Evolutionary conservation across 371 early-diverging fungal genomes (phyloP).

Genomic region (Mortierella sp.): DNA sequence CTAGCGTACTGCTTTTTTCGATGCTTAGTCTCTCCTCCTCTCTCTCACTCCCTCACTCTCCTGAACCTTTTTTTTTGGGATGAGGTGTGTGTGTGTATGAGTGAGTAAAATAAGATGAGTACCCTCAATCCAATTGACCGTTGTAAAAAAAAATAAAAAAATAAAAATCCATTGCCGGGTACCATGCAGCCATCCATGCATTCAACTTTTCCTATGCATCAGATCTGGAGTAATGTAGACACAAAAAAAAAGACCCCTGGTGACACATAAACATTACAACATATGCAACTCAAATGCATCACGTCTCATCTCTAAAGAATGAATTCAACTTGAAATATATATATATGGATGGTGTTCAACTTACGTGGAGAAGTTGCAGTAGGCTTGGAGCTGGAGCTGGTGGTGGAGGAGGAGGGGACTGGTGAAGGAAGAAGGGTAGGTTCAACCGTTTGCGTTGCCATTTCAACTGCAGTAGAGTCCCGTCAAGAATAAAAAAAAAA

Average conservation of each 20-base stretch:
- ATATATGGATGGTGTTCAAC: neutral
- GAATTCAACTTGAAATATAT: too few relatives aligned
- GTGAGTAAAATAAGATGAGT: neutral
- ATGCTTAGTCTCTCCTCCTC: too few relatives aligned
- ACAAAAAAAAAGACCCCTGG: neutral
- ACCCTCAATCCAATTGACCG: conserved; percentile 1
- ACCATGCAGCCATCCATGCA: too few relatives aligned
- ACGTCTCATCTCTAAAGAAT: neutral
- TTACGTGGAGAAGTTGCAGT: neutral
- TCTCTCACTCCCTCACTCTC: too few relatives aligned
- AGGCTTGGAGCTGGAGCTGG: neutral
- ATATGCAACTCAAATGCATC: neutral
- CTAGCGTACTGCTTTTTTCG: too few relatives aligned
- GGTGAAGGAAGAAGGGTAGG: conserved; percentile 15
- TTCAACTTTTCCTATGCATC: too few relatives aligned
- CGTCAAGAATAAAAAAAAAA: neutral
- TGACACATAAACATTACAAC: neutral
- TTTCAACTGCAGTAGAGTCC: conserved; percentile 16
- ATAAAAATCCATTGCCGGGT: too few relatives aligned
- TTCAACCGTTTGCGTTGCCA: conserved; percentile 24
- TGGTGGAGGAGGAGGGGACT: conserved; percentile 1
- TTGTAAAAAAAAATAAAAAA: too few relatives aligned
- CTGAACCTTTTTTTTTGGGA: too few relatives aligned
- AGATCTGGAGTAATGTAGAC: neutral
- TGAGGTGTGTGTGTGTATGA: too few relatives aligned